A percentile compares a stretch with the other conserved stretches of the same genome.
These are phyloP conservation scores for Alternaria panax DNA, from an alignment of 2,329 filamentous ascomycete genomes.

Conservation along the genomic window DNA sequence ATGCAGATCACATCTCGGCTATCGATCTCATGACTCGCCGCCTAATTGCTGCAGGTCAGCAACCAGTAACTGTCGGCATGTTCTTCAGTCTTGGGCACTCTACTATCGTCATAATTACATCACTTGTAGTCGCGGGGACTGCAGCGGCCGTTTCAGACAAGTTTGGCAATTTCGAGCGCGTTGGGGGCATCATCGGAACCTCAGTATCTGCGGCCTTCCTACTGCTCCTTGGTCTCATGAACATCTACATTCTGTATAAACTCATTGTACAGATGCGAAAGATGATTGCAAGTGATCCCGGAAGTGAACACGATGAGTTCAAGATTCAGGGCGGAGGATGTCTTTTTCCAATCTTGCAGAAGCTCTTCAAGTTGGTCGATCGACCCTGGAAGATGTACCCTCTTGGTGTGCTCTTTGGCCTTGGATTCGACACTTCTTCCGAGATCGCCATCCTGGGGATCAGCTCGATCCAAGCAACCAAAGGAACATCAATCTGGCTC, in stretches of 20 bases:
- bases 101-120: constrained; percentile 90
- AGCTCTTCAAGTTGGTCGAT: constrained; percentile 76
- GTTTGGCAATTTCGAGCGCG: constrained; percentile 79
- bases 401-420: constrained; percentile 81
- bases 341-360: constrained; percentile 73
- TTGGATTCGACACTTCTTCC: constrained; percentile 94
- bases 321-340: constrained; percentile 80
- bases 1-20: constrained; percentile 92
- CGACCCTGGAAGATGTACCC: constrained; percentile 96
- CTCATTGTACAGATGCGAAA: constrained; percentile 72
- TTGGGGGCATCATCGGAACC: constrained; percentile 90
- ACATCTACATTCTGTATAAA: constrained; percentile 83
- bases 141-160: constrained; percentile 80
- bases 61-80: constrained; percentile 89
- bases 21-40: constrained; percentile 96
- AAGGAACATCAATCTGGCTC: constrained; percentile 90
- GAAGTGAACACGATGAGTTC: constrained; percentile 62
- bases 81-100: constrained; percentile 95
- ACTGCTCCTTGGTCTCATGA: constrained; percentile 81
- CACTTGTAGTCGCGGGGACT: constrained; percentile 89
- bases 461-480: constrained; percentile 82
- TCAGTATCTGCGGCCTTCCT: constrained; percentile 85
- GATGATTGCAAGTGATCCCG: constrained; percentile 62
- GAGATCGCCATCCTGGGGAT: constrained; percentile 94
- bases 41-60: constrained; percentile 82